Percentiles rank a stretch among this genome's conserved stretches.
Evolutionary conservation across 768 basidiomycete genomes (phyloP).

Genomic region (Suillus plorans): DNA sequence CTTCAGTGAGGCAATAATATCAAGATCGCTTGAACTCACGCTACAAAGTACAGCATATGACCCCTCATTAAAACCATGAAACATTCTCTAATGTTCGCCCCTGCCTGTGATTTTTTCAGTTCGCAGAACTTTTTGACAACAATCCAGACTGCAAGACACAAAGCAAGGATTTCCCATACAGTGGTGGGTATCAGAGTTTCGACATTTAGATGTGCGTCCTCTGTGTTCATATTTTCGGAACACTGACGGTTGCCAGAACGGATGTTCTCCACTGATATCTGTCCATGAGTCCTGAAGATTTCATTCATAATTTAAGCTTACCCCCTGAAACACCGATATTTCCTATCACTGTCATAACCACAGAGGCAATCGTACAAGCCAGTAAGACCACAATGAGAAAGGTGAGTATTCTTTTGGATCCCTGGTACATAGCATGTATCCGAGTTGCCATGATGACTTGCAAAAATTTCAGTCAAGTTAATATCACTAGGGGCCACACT

Average conservation of each 20-base stretch:
- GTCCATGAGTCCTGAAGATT: neutral
- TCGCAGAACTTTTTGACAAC: neutral
- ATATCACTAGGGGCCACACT: neutral
- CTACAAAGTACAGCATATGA: neutral
- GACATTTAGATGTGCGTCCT: neutral
- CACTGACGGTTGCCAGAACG: neutral
- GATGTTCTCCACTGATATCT: neutral
- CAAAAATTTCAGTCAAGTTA: neutral
- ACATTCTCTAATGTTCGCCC: neutral
- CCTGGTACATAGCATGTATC: neutral
- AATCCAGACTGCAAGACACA: neutral
- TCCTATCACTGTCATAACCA: neutral
- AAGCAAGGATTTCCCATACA: neutral
- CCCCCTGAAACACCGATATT: neutral
- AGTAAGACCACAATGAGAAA: neutral
- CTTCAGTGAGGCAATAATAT: neutral
- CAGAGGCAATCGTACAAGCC: neutral
- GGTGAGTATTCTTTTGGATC: neutral
- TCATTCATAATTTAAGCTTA: neutral
- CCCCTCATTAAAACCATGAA: neutral
- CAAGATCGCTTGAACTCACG: neutral
- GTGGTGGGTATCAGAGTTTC: neutral
- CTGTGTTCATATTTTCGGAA: neutral
- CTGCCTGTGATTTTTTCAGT: neutral
- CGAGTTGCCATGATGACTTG: neutral